These are phyloP conservation scores for Lipomyces spencermartinsiae DNA, from an alignment of 805 yeast species.

Conservation along the genomic window DNA sequence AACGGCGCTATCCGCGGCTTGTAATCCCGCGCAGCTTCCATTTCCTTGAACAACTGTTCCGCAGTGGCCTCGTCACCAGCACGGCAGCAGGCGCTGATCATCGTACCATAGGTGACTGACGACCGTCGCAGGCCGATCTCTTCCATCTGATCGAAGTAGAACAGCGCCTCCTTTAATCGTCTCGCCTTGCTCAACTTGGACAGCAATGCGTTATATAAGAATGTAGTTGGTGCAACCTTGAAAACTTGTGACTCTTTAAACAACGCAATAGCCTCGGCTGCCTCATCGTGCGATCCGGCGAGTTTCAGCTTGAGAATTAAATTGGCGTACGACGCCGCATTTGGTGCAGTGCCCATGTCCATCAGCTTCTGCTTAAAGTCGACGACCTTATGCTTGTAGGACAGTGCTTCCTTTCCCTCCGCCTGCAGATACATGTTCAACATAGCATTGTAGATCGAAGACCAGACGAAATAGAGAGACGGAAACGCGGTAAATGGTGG, in stretches of 20 bases:
- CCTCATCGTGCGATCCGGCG: constrained; percentile 45
- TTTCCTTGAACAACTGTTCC: constrained; percentile 45
- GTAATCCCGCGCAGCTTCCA: constrained; percentile 46
- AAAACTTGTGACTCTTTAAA: constrained; percentile 44
- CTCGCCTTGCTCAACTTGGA: constrained; percentile 49
- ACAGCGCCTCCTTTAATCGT: constrained; percentile 45
- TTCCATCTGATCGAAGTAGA: constrained; percentile 46
- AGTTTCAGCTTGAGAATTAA: constrained; percentile 41
- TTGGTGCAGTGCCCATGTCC: constrained; percentile 44
- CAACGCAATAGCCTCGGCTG: constrained; percentile 44
- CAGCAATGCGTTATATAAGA: constrained; percentile 47
- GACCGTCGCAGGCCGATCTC: constrained; percentile 39
- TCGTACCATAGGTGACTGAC: constrained; percentile 49
- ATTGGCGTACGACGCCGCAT: constrained; percentile 48
- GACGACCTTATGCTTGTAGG: constrained; percentile 34
- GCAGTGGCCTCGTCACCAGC: constrained; percentile 47
- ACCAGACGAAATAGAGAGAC: constrained; percentile 40
- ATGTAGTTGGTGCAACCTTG: constrained; percentile 45
- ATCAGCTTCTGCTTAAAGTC: constrained; percentile 43
- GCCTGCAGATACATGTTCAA: constrained; percentile 41
- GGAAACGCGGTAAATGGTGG: constrained; percentile 27
- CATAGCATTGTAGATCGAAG: constrained; percentile 41
- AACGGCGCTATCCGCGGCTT: constrained; percentile 48
- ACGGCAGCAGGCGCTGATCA: constrained; percentile 49
- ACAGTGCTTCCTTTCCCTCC: constrained; percentile 40